These are phyloP conservation scores for Chloropicon primus DNA, from an alignment of 139 green algal genomes.

Conservation along the genomic window DNA sequence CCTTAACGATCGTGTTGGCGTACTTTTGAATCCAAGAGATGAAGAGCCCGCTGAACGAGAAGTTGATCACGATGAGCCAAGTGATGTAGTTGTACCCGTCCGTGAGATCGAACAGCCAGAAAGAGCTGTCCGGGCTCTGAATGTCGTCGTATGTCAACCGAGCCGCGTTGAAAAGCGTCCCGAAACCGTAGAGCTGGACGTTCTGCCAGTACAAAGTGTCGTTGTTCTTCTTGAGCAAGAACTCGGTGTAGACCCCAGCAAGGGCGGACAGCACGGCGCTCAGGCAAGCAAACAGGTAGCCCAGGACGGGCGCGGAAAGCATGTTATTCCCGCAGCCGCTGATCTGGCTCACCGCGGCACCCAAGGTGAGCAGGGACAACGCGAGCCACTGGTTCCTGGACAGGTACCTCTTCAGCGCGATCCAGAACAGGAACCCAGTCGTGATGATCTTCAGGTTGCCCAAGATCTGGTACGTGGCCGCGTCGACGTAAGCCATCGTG, in stretches of 20 bases:
- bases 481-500: slow-evolving; percentile 36
- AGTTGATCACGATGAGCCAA: slow-evolving; percentile 43
- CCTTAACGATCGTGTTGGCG: slow-evolving; percentile 1
- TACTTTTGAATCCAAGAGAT: slow-evolving; percentile 8
- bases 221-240: slow-evolving; percentile 50
- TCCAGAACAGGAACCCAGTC: slow-evolving; percentile 39
- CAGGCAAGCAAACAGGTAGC: slow-evolving; percentile 18
- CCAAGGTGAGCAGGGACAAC: slow-evolving; percentile 37
- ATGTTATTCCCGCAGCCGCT: slow-evolving; percentile 13
- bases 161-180: slow-evolving; percentile 31
- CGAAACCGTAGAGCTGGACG: slow-evolving; percentile 48
- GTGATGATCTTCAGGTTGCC: slow-evolving; percentile 59
- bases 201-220: slow-evolving; percentile 49
- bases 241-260: slow-evolving; percentile 25
- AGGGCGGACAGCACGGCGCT: slow-evolving; percentile 11
- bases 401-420: slow-evolving; percentile 23
- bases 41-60: slow-evolving; percentile 25
- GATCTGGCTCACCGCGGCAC: slow-evolving; percentile 38
- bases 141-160: slow-evolving; percentile 14
- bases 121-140: neutral
- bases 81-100: slow-evolving; percentile 32
- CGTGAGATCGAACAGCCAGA: slow-evolving; percentile 12
- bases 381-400: slow-evolving; percentile 33
- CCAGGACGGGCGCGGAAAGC: slow-evolving; percentile 19
- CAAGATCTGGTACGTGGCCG: slow-evolving; percentile 50